These are phyloP conservation scores for Verticillium isaacii DNA, from an alignment of 2,329 filamentous ascomycete genomes.

Conservation along the genomic window DNA sequence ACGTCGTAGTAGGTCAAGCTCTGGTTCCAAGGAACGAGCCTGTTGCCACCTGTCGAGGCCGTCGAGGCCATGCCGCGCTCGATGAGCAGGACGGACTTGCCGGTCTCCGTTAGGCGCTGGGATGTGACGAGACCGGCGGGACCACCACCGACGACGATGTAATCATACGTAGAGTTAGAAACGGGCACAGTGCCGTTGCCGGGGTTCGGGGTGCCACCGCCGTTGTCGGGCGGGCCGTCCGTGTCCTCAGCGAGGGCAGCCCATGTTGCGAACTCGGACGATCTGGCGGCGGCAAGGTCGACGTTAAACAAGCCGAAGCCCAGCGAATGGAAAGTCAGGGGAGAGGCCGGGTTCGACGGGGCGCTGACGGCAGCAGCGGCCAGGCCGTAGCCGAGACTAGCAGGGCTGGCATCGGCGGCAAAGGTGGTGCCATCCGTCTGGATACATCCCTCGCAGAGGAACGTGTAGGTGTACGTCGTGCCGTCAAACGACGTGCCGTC, in stretches of 20 bases:
- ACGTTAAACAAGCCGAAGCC: conserved; percentile 32
- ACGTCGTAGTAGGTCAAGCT: conserved; percentile 24
- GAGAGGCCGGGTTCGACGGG: conserved; percentile 21
- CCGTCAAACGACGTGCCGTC: conserved; percentile 47
- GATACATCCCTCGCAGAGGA: conserved; percentile 43
- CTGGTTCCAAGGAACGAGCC: conserved; percentile 24
- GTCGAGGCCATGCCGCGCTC: conserved; percentile 31
- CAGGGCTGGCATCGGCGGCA: conserved; percentile 24
- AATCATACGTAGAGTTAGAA: conserved; percentile 31
- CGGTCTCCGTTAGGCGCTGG: conserved; percentile 28
- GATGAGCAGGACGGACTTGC: conserved; percentile 29
- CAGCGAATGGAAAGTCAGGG: conserved; percentile 32
- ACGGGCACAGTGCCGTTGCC: conserved; percentile 18
- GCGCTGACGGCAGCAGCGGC: background rate
- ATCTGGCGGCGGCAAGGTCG: conserved; percentile 24
- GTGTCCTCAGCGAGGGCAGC: conserved; percentile 7
- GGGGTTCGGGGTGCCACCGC: conserved; percentile 9
- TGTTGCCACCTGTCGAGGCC: conserved; percentile 22
- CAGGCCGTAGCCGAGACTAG: conserved; percentile 13
- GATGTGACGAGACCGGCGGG: conserved; percentile 29
- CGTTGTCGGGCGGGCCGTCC: conserved; percentile 3
- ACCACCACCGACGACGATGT: conserved; percentile 32
- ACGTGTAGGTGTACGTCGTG: conserved; percentile 49
- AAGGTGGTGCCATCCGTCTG: conserved; percentile 26
- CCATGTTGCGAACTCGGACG: conserved; percentile 18